phyloP scores from a whole-genome alignment of 305 asterid genomes.

The Solanum hybrid region DNA sequence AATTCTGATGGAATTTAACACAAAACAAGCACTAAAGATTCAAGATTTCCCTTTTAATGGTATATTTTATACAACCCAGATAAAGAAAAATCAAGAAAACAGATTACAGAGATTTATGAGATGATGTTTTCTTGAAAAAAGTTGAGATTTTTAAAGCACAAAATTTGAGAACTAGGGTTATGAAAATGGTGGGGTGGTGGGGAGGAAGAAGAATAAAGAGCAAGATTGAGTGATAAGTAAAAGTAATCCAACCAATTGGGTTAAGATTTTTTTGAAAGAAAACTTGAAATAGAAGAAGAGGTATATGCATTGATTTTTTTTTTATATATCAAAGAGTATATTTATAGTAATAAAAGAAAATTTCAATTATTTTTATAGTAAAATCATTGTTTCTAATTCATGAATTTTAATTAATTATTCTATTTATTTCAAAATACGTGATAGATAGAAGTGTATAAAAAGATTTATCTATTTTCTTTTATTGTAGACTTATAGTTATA shows the following conservation, averaged over 20 bases:
- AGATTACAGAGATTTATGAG: background rate
- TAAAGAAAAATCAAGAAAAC: background rate
- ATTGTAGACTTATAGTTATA: no score
- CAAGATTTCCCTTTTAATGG: background rate
- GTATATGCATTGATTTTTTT: background rate
- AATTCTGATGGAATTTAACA: background rate
- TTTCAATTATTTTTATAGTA: background rate
- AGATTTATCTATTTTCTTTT: no score
- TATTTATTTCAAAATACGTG: background rate
- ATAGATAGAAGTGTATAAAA: no score
- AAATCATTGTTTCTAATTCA: background rate
- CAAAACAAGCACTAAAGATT: background rate
- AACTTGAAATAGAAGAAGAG: background rate
- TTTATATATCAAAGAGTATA: background rate
- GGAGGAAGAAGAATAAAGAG: background rate
- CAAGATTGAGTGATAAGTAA: conserved; percentile 9
- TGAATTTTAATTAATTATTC: background rate
- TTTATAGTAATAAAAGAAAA: background rate
- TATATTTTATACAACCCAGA: background rate
- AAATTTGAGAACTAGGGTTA: background rate
- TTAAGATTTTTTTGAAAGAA: background rate
- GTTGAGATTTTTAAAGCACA: background rate
- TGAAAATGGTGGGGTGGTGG: background rate
- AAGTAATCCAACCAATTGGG: conserved; percentile 10
- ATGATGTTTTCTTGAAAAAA: background rate